Evolutionary conservation across 306 rosid genomes (phyloP).

Genomic region (Casuarina cunninghamiana): DNA sequence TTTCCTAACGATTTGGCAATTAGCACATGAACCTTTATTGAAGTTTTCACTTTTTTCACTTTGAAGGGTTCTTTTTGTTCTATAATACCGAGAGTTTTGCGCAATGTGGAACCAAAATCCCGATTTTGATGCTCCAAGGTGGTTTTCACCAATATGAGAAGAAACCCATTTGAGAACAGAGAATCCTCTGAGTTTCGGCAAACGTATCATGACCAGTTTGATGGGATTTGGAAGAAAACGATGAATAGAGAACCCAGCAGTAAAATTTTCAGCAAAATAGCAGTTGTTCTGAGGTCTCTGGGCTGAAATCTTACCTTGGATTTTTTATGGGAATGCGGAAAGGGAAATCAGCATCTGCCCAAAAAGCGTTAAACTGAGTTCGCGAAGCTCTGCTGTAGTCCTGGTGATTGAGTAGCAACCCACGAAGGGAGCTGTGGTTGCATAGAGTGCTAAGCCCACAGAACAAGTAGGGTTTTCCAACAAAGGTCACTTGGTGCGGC

Average conservation of each 20-base stretch:
- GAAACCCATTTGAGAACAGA: constrained; percentile 29
- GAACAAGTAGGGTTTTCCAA: neutral
- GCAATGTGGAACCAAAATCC: constrained; percentile 18
- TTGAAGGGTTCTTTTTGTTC: constrained; percentile 27
- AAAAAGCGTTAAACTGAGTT: neutral
- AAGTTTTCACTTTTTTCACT: neutral
- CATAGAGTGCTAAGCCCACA: neutral
- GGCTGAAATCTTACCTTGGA: constrained; percentile 27
- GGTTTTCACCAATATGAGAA: constrained; percentile 28
- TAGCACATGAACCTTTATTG: neutral
- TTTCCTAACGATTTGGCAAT: constrained; percentile 10
- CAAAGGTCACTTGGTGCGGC: neutral
- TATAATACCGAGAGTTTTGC: constrained; percentile 46
- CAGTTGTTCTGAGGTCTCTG: neutral
- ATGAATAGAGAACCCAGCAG: neutral
- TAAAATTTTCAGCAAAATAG: neutral
- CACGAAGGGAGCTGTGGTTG: neutral
- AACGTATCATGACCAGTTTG: constrained; percentile 43
- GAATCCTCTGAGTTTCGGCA: constrained; percentile 32
- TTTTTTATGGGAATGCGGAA: neutral
- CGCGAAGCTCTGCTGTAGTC: neutral
- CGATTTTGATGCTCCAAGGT: constrained; percentile 6
- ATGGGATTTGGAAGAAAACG: neutral
- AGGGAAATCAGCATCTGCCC: neutral
- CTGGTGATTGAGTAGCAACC: neutral